Evolutionary conservation across 2,329 filamentous ascomycete genomes (phyloP).

Genomic region (Bipolaris cookei): DNA sequence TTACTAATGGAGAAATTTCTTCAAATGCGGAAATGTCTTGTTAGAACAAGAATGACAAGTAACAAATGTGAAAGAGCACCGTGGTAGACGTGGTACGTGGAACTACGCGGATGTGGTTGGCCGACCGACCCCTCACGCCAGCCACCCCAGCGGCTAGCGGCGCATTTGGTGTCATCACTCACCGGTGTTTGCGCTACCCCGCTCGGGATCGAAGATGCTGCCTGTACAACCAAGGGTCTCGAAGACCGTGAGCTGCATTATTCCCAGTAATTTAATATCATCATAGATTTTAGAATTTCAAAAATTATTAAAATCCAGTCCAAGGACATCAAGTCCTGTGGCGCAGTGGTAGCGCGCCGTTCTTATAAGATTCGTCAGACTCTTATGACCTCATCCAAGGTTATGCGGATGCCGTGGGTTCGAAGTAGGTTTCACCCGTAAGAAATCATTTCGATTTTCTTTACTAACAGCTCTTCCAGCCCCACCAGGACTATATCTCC

Average conservation of each 20-base stretch:
- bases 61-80: constrained; percentile 2
- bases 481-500: constrained; percentile 19
- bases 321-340: constrained; percentile 44
- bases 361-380: constrained; percentile 53
- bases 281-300: constrained; percentile 7
- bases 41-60: not conserved
- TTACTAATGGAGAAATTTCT: not conserved
- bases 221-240: not conserved
- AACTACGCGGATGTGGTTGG: constrained; percentile 24
- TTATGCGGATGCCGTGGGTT: constrained; percentile 56
- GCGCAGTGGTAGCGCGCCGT: constrained; percentile 59
- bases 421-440: constrained; percentile 27
- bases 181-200: constrained; percentile 16
- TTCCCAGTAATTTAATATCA: not conserved
- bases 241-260: not conserved
- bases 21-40: not conserved
- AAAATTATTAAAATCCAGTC: constrained; percentile 24
- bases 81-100: constrained; percentile 11
- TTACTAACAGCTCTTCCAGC: constrained; percentile 12
- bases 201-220: constrained; percentile 1
- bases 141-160: constrained; percentile 13
- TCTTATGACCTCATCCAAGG: constrained; percentile 44
- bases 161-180: constrained; percentile 16
- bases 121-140: constrained; percentile 13
- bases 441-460: not conserved